Evolutionary conservation across 192 early-diverging fungal genomes (phyloP).

Genomic region (Entomortierella lignicola): DNA sequence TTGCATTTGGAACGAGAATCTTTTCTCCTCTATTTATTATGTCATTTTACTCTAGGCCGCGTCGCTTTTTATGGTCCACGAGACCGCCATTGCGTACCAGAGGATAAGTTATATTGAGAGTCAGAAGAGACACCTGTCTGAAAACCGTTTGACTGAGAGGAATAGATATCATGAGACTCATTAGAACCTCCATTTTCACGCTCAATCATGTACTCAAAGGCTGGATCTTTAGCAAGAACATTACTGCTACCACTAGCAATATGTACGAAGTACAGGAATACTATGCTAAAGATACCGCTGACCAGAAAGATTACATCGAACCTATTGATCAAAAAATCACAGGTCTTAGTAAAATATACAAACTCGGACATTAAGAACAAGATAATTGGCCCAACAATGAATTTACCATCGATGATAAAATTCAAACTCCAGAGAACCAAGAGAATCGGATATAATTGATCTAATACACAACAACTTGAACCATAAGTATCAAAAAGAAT

Average conservation of each 20-base stretch:
- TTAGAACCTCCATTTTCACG: background rate
- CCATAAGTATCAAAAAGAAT: background rate
- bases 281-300: constrained; percentile 76
- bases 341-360: background rate
- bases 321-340: constrained; percentile 34
- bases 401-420: constrained; percentile 86
- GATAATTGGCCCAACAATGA: background rate
- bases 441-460: constrained; percentile 80
- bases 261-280: constrained; percentile 79
- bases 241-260: constrained; percentile 63
- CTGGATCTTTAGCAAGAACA: constrained; percentile 42
- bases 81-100: constrained; percentile 34
- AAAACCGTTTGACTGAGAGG: background rate
- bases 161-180: background rate
- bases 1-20: too few species aligned
- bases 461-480: constrained; percentile 27
- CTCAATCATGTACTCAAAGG: constrained; percentile 38
- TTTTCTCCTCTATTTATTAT: background rate
- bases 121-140: constrained; percentile 14
- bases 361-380: background rate
- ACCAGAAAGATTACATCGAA: constrained; percentile 93
- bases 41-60: background rate
- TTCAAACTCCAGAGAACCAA: constrained; percentile 87
- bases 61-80: constrained; percentile 12
- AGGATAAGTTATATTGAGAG: constrained; percentile 11